phyloP scores from a whole-genome alignment of 352 stramenopile genomes.

The Globisporangium carolinianum region DNA sequence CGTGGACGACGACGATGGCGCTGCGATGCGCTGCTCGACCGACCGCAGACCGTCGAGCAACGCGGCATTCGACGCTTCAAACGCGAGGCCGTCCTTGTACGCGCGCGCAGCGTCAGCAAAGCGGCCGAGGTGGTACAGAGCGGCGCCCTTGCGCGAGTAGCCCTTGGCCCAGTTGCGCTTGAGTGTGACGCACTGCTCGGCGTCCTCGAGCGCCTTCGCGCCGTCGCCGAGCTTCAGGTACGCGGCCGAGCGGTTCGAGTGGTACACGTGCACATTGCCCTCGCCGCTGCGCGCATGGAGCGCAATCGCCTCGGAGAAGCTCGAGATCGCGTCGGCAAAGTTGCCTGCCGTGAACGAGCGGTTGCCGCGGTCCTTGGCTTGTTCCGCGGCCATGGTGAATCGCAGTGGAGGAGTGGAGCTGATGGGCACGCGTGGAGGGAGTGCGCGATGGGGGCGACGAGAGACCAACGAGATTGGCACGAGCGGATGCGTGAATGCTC shows the following conservation, averaged over 20 bases:
- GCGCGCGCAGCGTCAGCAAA: constrained; percentile 68
- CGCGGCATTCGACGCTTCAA: constrained; percentile 55
- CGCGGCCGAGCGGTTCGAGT: constrained; percentile 81
- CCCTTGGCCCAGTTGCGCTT: constrained; percentile 81
- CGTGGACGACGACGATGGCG: constrained; percentile 10
- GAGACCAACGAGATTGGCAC: too few relatives aligned
- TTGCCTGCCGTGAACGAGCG: constrained; percentile 62
- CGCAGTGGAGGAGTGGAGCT: too few relatives aligned
- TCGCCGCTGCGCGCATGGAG: constrained; percentile 30
- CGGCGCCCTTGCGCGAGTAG: constrained; percentile 79
- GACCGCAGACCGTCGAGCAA: constrained; percentile 61
- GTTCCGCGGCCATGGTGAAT: constrained; percentile 61
- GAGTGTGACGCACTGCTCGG: constrained; percentile 69
- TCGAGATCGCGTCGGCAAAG: constrained; percentile 55
- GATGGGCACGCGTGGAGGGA: too few relatives aligned
- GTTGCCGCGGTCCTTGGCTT: constrained; percentile 87
- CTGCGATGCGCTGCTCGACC: constrained; percentile 45
- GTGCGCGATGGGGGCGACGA: too few relatives aligned
- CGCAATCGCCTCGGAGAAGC: constrained; percentile 77
- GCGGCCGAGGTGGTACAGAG: constrained; percentile 56
- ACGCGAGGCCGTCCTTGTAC: constrained; percentile 69
- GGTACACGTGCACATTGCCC: constrained; percentile 58
- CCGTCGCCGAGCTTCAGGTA: constrained; percentile 75
- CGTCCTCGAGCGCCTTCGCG: constrained; percentile 61
- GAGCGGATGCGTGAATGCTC: too few relatives aligned